A percentile compares a stretch with the other conserved stretches of the same genome.
phyloP scores from a whole-genome alignment of 176 grass and related monocot species.

The Chrysopogon serrulatus region DNA sequence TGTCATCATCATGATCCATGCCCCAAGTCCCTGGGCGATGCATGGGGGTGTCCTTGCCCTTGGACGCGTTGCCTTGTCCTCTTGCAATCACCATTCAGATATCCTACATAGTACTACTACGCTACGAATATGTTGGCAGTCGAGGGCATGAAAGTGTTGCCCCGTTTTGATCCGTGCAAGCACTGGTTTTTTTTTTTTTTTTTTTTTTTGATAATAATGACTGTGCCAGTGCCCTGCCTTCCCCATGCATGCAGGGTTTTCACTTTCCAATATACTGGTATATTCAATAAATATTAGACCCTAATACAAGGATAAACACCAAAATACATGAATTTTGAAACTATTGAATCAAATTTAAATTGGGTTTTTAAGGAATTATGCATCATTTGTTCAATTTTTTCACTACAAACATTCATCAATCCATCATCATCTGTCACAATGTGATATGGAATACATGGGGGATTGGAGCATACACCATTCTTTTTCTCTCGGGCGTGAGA shows the following conservation, averaged over 20 bases:
- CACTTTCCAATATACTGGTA: not conserved
- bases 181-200: not conserved
- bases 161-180: not conserved
- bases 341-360: no score
- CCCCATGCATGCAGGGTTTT: not conserved
- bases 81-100: not conserved
- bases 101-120: not conserved
- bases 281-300: no score
- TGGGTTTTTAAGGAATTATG: no score
- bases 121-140: not conserved
- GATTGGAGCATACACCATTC: no score
- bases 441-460: no score
- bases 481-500: not conserved
- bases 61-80: not conserved
- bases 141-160: not conserved
- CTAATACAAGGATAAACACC: no score
- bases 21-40: not conserved
- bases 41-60: not conserved
- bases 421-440: no score
- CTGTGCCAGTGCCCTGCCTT: no score
- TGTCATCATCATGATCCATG: not conserved
- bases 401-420: no score
- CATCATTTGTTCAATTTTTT: no score
- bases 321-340: no score
- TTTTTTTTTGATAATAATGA: not conserved